phyloP scores from a whole-genome alignment of 2,329 filamentous ascomycete genomes.

The Colletotrichum liaoningense region DNA sequence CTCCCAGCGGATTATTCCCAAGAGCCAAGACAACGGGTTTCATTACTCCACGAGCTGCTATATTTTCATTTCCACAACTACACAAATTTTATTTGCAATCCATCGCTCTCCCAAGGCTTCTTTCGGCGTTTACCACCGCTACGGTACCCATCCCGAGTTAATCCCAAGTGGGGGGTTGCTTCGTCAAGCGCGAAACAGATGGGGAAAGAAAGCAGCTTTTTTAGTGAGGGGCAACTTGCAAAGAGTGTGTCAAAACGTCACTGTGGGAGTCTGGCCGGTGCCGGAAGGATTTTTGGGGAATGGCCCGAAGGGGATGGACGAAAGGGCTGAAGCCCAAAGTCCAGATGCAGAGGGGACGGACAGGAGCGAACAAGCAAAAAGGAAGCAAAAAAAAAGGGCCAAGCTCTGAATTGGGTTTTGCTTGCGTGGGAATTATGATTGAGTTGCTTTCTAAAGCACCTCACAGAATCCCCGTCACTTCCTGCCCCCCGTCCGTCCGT shows the following conservation, averaged over 20 bases:
- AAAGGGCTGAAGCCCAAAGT: neutral
- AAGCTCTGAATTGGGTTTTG: neutral
- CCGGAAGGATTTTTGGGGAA: constrained; percentile 3
- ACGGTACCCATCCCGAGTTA: constrained; percentile 1
- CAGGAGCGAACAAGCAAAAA: neutral
- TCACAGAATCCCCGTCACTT: neutral
- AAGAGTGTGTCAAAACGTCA: constrained; percentile 12
- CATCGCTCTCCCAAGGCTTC: neutral
- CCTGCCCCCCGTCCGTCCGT: neutral
- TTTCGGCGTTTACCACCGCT: neutral
- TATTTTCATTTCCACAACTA: constrained; percentile 10
- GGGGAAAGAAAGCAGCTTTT: constrained; percentile 3
- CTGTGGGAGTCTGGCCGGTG: neutral
- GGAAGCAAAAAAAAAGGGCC: neutral
- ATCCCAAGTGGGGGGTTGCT: constrained; percentile 17
- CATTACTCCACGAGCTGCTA: neutral
- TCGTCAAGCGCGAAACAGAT: constrained; percentile 22
- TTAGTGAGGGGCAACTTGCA: constrained; percentile 12
- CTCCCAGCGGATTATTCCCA: neutral
- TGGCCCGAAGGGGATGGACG: neutral
- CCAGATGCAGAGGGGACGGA: neutral
- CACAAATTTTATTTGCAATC: neutral
- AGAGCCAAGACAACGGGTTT: constrained; percentile 2
- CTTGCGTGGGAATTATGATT: neutral
- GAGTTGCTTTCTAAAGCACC: neutral